A percentile compares a stretch with the other conserved stretches of the same genome.
Conservation (phyloP, 2,329 filamentous ascomycete species). For the Catunica adiposa region DNA sequence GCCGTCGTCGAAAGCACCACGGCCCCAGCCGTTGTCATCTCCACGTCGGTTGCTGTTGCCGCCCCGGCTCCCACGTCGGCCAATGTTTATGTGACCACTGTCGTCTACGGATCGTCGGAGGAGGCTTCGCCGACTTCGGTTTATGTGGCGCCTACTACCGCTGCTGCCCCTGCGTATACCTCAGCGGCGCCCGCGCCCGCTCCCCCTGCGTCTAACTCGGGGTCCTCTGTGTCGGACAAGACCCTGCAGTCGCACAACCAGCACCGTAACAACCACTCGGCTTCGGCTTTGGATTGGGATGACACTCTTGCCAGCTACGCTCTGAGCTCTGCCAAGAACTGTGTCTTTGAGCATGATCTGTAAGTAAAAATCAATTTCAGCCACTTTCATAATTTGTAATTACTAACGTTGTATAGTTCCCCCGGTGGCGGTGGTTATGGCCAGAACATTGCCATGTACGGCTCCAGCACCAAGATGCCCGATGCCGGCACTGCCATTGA, state of each 20-base stretch:
- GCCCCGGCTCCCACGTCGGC: neutral
- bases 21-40: constrained; percentile 19
- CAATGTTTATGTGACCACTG: constrained; percentile 1
- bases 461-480: constrained; percentile 24
- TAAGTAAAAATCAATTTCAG: constrained; percentile 30
- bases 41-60: constrained; percentile 15
- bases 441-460: constrained; percentile 73
- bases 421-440: constrained; percentile 54
- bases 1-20: constrained; percentile 18
- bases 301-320: constrained; percentile 47
- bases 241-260: constrained; percentile 63
- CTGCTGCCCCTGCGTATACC: constrained; percentile 7
- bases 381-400: neutral
- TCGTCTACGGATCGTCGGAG: neutral
- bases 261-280: constrained; percentile 70
- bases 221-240: constrained; percentile 10
- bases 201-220: constrained; percentile 20
- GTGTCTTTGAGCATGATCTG: constrained; percentile 62
- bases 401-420: constrained; percentile 23
- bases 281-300: constrained; percentile 48
- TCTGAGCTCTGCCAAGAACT: constrained; percentile 43
- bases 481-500: constrained; percentile 34
- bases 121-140: constrained; percentile 2
- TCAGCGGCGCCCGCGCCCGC: constrained; percentile 14
- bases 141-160: neutral